Base-by-base conservation (phyloP, 768 basidiomycete species). In the Kwoniella botswanensis region DNA sequence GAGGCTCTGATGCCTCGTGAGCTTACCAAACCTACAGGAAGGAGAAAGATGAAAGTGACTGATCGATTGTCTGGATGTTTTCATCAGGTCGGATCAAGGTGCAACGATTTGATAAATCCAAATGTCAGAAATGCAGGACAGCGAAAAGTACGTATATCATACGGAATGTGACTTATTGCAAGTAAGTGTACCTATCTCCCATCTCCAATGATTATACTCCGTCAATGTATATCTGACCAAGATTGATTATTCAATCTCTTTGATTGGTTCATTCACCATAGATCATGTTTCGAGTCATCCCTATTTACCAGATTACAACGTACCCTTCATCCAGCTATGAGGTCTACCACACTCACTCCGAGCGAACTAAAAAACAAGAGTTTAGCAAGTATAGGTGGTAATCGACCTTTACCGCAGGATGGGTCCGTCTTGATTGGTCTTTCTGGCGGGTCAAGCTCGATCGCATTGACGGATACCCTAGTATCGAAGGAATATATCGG, bases 361-460 rank as follows among this genome's bases (percentile, higher is more conserved):
- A 24, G 26, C 12, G 42, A 61, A 7, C 11, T 42, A 11, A 26
- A 42, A 43, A 69, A 54, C 67, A 63, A 64, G 57, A 59, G 60
- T 70, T n/a, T 21, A 43, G 57, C 61, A 11, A 61, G 41, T 44
- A 61, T 61, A 46, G 56, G 56, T 6, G 65, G 65, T 6, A 58
- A 54, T 11, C 67, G 81, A 46, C 80, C 82, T 2, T 63, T 26
- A 70, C 1, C 53, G 35, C 18, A 81, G 78, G 58, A n/a, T 62
- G 13, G 81, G 77, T 2, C 64, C 76, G 75, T 74, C 22, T 41
- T 82, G 0, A 61, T 83, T 11, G 78, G 71, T 3, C 29, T 83
- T 9, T 77, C 75, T 1, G 79, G 79, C 12, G 82, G 82, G 7
- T 76, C 79, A 46, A 80, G 81, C 11, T 79, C 79, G 46, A 75